phyloP scores from a whole-genome alignment of 2,329 filamentous ascomycete species.

The Lachnellula willkommii region DNA sequence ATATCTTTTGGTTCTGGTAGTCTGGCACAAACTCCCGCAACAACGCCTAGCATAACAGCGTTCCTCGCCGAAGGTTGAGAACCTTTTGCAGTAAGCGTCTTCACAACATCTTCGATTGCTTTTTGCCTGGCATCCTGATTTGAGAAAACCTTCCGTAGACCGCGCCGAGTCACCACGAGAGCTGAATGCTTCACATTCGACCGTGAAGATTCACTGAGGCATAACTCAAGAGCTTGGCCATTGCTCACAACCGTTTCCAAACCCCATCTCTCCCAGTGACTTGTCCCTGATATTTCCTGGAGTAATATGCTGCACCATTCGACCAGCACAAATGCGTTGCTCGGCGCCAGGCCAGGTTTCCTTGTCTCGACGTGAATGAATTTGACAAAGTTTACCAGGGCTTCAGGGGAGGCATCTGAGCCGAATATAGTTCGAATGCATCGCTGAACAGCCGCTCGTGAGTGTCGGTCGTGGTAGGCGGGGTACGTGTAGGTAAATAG shows the following conservation, averaged over 20 bases:
- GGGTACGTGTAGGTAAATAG: conserved; percentile 83
- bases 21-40: conserved; percentile 80
- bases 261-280: conserved; percentile 60
- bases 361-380: conserved; percentile 66
- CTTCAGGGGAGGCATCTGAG: conserved; percentile 48
- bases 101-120: conserved; percentile 49
- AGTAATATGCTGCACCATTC: conserved; percentile 85
- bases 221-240: conserved; percentile 72
- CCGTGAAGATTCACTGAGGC: conserved; percentile 61
- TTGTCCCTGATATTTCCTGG: conserved; percentile 59
- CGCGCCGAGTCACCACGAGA: conserved; percentile 71
- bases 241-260: conserved; percentile 61
- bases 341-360: conserved; percentile 71
- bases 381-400: conserved; percentile 58
- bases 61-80: conserved; percentile 61
- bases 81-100: conserved; percentile 63
- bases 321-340: conserved; percentile 79
- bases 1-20: conserved; percentile 57
- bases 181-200: conserved; percentile 66
- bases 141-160: conserved; percentile 68
- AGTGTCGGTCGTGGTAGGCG: conserved; percentile 79
- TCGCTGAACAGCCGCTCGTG: conserved; percentile 74
- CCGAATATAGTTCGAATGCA: conserved; percentile 68
- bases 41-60: conserved; percentile 72
- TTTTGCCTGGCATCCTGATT: conserved; percentile 36